Percentiles rank a stretch among this genome's conserved stretches.
Conservation (phyloP, 1,139 yeast species). For the Blastobotrys buckinghamii region DNA sequence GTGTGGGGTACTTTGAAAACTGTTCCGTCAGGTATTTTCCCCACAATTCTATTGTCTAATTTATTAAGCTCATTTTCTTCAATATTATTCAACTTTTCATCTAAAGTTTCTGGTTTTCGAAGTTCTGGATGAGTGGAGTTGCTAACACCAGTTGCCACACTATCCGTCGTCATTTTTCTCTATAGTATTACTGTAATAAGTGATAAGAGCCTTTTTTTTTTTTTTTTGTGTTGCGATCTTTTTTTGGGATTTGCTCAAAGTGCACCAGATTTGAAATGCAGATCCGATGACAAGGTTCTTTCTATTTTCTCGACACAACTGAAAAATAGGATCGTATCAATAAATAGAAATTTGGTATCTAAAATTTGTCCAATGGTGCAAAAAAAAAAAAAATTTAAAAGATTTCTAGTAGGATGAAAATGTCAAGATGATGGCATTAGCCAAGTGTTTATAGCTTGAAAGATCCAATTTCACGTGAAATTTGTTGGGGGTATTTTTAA, state of each 20-base stretch:
- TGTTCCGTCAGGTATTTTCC: slow-evolving; percentile 28
- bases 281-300: too few relatives aligned
- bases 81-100: not conserved
- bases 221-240: too few relatives aligned
- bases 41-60: slow-evolving; percentile 12
- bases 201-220: not conserved
- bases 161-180: not conserved
- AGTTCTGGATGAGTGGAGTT: not conserved
- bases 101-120: not conserved
- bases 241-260: too few relatives aligned
- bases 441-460: not conserved
- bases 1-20: slow-evolving; percentile 68
- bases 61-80: not conserved
- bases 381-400: not conserved
- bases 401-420: not conserved
- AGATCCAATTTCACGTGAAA: slow-evolving; percentile 2
- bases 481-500: slow-evolving; percentile 2
- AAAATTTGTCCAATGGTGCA: not conserved
- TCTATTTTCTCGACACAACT: too few relatives aligned
- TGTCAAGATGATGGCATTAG: not conserved
- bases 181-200: not conserved
- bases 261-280: too few relatives aligned
- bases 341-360: too few relatives aligned
- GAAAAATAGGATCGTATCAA: too few relatives aligned
- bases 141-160: not conserved